phyloP scores from a whole-genome alignment of 257 asterid species.

The Gynochthodes officinalis region DNA sequence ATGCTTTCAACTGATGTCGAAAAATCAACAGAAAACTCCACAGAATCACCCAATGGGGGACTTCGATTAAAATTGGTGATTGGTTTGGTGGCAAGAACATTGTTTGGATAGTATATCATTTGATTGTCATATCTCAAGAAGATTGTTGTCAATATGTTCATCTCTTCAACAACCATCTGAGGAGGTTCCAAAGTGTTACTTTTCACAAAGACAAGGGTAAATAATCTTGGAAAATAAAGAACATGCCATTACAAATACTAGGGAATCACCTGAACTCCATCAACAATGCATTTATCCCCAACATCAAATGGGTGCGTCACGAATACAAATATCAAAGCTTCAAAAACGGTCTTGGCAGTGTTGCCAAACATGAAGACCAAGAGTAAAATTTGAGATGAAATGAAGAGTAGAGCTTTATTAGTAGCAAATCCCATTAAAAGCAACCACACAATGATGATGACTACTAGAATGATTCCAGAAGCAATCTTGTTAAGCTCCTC shows the following conservation, averaged over 20 bases:
- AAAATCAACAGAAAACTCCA: constrained; percentile 74
- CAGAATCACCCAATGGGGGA: constrained; percentile 68
- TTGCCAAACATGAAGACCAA: constrained; percentile 27
- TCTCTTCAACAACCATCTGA: constrained; percentile 78
- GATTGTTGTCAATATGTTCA: constrained; percentile 66
- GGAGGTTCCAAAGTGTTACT: not conserved
- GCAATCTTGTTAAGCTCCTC: constrained; percentile 27
- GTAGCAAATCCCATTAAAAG: constrained; percentile 31
- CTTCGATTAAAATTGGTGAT: constrained; percentile 66
- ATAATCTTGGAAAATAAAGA: not conserved
- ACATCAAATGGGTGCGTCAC: constrained; percentile 29
- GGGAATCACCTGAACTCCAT: constrained; percentile 26
- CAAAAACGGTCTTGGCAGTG: constrained; percentile 17
- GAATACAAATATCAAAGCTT: constrained; percentile 25
- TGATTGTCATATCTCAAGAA: constrained; percentile 61
- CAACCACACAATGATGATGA: constrained; percentile 23
- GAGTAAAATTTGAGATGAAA: constrained; percentile 28
- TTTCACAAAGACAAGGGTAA: not conserved
- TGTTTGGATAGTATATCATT: constrained; percentile 60
- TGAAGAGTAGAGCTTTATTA: constrained; percentile 20
- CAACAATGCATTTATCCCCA: constrained; percentile 27
- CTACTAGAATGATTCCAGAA: constrained; percentile 13
- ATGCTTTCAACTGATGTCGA: constrained; percentile 65
- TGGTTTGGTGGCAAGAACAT: constrained; percentile 50
- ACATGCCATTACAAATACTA: not conserved